These are phyloP conservation scores for Fusarium sp. DNA, from an alignment of 2,329 filamentous ascomycete species.

Conservation along the genomic window DNA sequence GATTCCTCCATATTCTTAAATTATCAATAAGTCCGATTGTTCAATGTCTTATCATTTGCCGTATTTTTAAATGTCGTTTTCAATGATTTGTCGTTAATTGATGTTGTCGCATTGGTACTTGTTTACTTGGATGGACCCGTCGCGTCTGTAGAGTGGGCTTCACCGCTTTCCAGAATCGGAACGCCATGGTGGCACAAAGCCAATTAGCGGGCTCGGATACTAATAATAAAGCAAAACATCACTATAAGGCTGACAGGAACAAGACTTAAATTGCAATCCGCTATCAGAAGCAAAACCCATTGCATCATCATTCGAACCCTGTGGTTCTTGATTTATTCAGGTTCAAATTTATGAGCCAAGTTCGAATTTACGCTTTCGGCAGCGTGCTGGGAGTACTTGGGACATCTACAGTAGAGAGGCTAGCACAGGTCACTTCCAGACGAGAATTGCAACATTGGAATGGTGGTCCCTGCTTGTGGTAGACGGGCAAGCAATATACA, in stretches of 20 bases:
- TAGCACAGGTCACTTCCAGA: not conserved
- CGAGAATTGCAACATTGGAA: not conserved
- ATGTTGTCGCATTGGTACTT: constrained; percentile 41
- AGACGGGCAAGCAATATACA: not conserved
- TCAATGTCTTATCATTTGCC: constrained; percentile 19
- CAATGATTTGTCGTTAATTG: constrained; percentile 14
- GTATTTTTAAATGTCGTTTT: not conserved
- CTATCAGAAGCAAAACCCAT: not conserved
- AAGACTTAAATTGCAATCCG: not conserved
- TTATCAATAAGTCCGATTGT: not conserved
- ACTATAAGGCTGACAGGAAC: not conserved
- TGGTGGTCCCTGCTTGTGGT: not conserved
- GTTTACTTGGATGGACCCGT: constrained; percentile 43
- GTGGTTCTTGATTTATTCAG: too few relatives aligned
- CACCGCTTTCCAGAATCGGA: constrained; percentile 40
- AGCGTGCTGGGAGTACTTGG: not conserved
- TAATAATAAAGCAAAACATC: not conserved
- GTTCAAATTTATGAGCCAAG: too few relatives aligned
- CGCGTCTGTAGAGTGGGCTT: constrained; percentile 45
- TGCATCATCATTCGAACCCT: not conserved
- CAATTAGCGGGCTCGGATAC: not conserved
- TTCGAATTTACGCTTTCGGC: too few relatives aligned
- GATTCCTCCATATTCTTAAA: constrained; percentile 60
- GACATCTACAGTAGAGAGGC: not conserved
- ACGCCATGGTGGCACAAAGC: constrained; percentile 1